Evolutionary conservation across 305 asterid species (phyloP).

Genomic region (Ajuga reptans): DNA sequence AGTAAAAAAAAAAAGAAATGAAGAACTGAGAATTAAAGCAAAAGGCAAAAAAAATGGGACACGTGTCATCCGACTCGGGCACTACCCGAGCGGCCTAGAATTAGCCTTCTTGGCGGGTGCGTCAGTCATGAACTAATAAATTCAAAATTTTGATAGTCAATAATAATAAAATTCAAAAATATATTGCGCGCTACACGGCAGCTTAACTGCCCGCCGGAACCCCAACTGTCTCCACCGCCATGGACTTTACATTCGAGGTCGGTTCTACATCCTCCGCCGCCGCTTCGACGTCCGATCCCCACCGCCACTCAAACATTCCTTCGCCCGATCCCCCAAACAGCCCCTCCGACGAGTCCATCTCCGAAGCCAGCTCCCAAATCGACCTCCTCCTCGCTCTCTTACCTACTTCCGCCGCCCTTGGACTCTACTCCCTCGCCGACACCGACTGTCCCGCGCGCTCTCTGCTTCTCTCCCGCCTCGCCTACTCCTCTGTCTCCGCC

Average conservation of each 20-base stretch:
- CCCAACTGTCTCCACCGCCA: not conserved
- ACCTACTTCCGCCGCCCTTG: conserved; percentile 28
- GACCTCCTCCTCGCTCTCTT: conserved; percentile 62
- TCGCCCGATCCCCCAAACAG: not conserved
- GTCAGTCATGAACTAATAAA: no score
- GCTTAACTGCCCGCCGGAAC: not conserved
- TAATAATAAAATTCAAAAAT: no score
- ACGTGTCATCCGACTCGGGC: no score
- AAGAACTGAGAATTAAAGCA: no score
- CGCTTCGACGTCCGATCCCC: not conserved
- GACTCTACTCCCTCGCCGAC: conserved; percentile 62
- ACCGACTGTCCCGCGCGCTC: conserved; percentile 92
- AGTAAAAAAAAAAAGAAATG: no score
- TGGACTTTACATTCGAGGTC: not conserved
- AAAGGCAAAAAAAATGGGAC: no score
- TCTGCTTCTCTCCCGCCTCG: conserved; percentile 69
- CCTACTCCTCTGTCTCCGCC: conserved; percentile 56
- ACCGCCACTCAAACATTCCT: not conserved
- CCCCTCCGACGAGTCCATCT: conserved; percentile 57
- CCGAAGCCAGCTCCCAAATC: conserved; percentile 82
- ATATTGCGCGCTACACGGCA: not conserved
- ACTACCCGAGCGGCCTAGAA: no score
- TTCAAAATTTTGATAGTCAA: no score
- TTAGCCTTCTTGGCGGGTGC: no score
- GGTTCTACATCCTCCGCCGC: not conserved